phyloP scores from a whole-genome alignment of 306 rosid species.

The Luffa aegyptiaca region DNA sequence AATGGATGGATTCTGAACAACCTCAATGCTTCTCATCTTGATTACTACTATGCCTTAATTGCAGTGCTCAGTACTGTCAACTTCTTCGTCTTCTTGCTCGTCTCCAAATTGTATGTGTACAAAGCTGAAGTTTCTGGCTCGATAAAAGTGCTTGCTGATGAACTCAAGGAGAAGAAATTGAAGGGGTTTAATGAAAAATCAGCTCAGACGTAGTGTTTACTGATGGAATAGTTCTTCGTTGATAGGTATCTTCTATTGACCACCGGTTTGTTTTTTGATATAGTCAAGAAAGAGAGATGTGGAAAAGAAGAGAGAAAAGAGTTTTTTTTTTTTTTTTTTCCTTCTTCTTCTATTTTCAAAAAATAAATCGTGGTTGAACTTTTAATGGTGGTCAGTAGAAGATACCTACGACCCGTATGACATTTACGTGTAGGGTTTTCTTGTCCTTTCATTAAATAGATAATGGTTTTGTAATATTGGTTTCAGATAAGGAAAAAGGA shows the following conservation, averaged over 20 bases:
- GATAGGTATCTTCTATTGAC: no score
- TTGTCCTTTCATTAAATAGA: background rate
- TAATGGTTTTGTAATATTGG: background rate
- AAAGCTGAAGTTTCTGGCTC: slow-evolving; percentile 77
- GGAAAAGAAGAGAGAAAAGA: no score
- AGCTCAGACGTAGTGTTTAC: no score
- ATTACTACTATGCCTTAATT: slow-evolving; percentile 73
- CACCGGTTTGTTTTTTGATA: no score
- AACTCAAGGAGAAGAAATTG: slow-evolving; percentile 36
- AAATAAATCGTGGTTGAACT: no score
- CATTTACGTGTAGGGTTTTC: background rate
- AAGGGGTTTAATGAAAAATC: background rate
- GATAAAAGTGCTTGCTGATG: slow-evolving; percentile 45
- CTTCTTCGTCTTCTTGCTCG: slow-evolving; percentile 20
- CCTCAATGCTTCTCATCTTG: slow-evolving; percentile 73
- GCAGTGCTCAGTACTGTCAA: slow-evolving; percentile 23
- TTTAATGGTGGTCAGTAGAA: no score
- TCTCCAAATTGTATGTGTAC: slow-evolving; percentile 45
- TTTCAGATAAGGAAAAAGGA: background rate
- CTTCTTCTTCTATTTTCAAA: no score
- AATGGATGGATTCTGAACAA: slow-evolving; percentile 76
- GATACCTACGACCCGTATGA: no score
- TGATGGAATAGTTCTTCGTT: no score
- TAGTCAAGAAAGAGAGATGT: no score
- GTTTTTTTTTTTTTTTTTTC: no score